Conservation (phyloP, 2,329 filamentous ascomycete species). For the Colletotrichum siamense region DNA sequence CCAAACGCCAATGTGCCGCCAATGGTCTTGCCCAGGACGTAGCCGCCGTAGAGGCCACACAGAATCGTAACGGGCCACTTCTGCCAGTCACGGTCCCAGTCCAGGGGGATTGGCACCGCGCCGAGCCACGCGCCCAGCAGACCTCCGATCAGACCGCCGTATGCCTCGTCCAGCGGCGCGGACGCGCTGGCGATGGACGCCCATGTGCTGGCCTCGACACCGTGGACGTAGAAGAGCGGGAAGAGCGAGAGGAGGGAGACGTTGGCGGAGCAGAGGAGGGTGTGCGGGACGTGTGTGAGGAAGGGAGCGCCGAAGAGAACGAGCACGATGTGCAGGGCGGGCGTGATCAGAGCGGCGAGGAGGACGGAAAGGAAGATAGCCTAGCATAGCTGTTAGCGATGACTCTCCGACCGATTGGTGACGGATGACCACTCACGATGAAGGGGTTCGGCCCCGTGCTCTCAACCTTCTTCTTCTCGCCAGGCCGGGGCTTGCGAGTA, state of each 20-base stretch:
- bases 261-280: slow-evolving; percentile 80
- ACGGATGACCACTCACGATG: slow-evolving; percentile 44
- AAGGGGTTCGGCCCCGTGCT: slow-evolving; percentile 48
- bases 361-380: slow-evolving; percentile 51
- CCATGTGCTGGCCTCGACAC: slow-evolving; percentile 77
- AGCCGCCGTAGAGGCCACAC: slow-evolving; percentile 81
- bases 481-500: slow-evolving; percentile 56
- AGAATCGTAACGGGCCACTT: slow-evolving; percentile 95
- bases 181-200: slow-evolving; percentile 69
- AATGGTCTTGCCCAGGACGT: slow-evolving; percentile 70
- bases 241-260: slow-evolving; percentile 80
- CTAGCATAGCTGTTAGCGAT: slow-evolving; percentile 30
- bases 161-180: slow-evolving; percentile 81
- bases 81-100: slow-evolving; percentile 99
- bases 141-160: slow-evolving; percentile 81
- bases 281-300: slow-evolving; percentile 80
- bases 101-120: slow-evolving; percentile 91
- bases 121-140: slow-evolving; percentile 88
- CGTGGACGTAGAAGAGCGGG: slow-evolving; percentile 85
- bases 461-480: slow-evolving; percentile 59
- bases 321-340: slow-evolving; percentile 66
- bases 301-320: slow-evolving; percentile 92
- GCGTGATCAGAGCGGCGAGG: slow-evolving; percentile 74
- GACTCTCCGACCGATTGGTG: not conserved
- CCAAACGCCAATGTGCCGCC: slow-evolving; percentile 59